phyloP scores from a whole-genome alignment of 495 filamentous ascomycete species.

The Penicillium nucicola region DNA sequence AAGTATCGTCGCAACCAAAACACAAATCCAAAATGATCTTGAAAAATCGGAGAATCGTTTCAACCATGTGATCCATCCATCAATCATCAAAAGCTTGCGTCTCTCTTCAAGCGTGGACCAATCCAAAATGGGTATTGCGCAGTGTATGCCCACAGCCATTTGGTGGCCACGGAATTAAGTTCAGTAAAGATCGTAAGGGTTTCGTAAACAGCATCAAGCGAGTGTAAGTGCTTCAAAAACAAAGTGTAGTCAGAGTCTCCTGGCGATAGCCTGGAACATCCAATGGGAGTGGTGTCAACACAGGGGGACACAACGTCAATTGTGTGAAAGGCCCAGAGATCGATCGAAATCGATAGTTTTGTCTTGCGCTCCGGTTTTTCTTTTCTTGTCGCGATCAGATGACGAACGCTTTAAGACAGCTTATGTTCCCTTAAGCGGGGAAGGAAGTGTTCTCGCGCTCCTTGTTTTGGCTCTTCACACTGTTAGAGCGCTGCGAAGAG shows the following conservation, averaged over 20 bases:
- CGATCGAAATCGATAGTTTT: neutral
- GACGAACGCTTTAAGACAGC: neutral
- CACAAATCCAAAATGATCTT: constrained; percentile 6
- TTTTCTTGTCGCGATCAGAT: neutral
- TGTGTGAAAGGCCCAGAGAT: constrained; percentile 2
- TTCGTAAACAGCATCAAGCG: constrained; percentile 25
- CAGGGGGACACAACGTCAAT: constrained; percentile 5
- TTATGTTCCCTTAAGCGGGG: no score
- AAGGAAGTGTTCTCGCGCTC: constrained; percentile 11
- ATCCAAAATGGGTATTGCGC: neutral
- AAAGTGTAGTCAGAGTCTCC: constrained; percentile 8
- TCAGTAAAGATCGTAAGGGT: constrained; percentile 22
- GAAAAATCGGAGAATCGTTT: constrained; percentile 9
- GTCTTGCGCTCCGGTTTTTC: neutral
- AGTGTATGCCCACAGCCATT: neutral
- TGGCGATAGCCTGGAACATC: constrained; percentile 1
- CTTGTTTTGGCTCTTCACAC: constrained; percentile 37
- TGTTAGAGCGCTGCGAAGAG: constrained; percentile 34
- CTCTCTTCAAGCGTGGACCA: neutral
- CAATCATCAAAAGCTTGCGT: constrained; percentile 4
- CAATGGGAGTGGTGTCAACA: constrained; percentile 15
- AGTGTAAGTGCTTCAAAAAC: constrained; percentile 12
- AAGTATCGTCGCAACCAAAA: constrained; percentile 6
- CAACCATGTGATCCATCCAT: constrained; percentile 14
- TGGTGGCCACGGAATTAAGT: neutral